Evolutionary conservation across 805 yeast species (phyloP), one percentile per base, ranked within the genome.

Genomic region (Ogataea nonfermentans): DNA sequence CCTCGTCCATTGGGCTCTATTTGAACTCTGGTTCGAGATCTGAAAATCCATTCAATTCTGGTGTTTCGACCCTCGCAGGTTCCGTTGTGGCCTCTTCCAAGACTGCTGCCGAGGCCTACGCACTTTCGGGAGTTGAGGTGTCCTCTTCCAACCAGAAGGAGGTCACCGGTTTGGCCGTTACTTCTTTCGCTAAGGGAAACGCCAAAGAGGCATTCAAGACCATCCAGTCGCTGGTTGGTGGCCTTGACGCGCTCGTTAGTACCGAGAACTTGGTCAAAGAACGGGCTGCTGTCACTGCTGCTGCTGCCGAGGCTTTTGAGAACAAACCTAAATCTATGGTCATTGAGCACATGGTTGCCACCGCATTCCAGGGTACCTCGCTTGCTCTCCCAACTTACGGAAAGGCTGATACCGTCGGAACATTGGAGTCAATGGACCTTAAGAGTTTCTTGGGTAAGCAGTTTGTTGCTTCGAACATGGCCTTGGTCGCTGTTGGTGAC

Each of bases 311-410:
- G 30, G 62, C 63, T 24, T 70, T 81, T 46, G 95, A 85, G 69
- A 60, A 67, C 37, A 62, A 53, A 44, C 76, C 82, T 53, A 71
- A 74, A 46, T 61, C 71, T 40, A 74, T 71, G 66, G 84, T 81
- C 36, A 56, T 79, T 52, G 86, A 82, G 68, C 95, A 85, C 67
- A 74, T 85, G 70, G 78, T 80, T 59, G 77, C 90, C 45, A 76
- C 90, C 47, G 95, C 95, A 40, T 85, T 79, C 83, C 95, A 85
- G 70, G 87, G 88, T 58, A 80, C 87, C 57, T 80, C 93, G 22
- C 71, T 85, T 51, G 84, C 83, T 39, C 70, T 85, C 61, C 93
- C 95, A 64, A 71, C 76, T 29, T 71, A 74, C 56, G 95, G 95
- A 73, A 84, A 87, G 49, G 52, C 70, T 25, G 93, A 84, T 47